phyloP scores from a whole-genome alignment of 2,329 filamentous ascomycete genomes.

The Aspergillus caelatus region DNA sequence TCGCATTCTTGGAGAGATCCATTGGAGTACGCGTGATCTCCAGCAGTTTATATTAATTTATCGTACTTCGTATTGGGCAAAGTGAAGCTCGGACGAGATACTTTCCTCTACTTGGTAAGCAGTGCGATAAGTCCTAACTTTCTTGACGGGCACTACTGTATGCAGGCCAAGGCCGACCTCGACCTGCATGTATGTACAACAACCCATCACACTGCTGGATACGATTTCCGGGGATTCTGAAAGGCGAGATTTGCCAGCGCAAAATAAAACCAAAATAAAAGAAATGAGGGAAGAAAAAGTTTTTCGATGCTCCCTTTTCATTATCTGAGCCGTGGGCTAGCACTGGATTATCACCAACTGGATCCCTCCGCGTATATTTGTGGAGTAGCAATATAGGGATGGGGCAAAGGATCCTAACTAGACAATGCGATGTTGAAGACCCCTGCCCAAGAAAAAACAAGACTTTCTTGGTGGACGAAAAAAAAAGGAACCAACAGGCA shows the following conservation, averaged over 20 bases:
- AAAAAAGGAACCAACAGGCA: slow-evolving; percentile 14
- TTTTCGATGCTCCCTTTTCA: neutral
- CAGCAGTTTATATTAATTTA: neutral
- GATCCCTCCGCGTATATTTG: slow-evolving; percentile 2
- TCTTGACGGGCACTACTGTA: neutral
- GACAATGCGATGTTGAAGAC: neutral
- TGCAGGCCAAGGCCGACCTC: neutral
- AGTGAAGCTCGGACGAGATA: neutral
- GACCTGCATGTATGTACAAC: neutral
- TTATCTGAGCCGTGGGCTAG: neutral
- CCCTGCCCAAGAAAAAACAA: slow-evolving; percentile 12
- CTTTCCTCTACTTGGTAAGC: neutral
- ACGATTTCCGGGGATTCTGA: no score
- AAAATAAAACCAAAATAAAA: neutral
- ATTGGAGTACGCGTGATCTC: neutral
- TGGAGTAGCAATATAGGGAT: slow-evolving; percentile 5
- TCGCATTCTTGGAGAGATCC: neutral
- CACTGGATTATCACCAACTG: neutral
- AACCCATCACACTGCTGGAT: neutral
- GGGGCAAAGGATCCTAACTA: neutral
- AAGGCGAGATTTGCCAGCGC: neutral
- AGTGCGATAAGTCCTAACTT: neutral
- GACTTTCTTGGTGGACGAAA: slow-evolving; percentile 13
- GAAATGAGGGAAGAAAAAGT: neutral
- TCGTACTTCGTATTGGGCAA: neutral